Evolutionary conservation across 75 land plant species (phyloP), one percentile per base, ranked within the genome.

Genomic region (Pseudotsuga menziesii): DNA sequence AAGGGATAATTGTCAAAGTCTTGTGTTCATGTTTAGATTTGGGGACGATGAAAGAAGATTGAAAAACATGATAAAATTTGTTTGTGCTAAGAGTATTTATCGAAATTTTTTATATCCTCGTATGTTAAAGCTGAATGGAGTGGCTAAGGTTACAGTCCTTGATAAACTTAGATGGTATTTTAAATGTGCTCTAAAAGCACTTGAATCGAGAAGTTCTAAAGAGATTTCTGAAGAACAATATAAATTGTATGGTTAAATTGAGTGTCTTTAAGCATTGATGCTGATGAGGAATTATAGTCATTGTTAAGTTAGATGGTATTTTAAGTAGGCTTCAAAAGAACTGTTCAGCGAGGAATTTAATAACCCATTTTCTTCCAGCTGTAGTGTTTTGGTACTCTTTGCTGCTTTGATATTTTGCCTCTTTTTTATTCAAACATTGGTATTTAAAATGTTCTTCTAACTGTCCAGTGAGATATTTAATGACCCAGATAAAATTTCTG

Each of bases 161-260:
- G 44, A n/a, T 36, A 67, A 36, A 35, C 36, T 4, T 36, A 16
- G 20, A 69, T 20, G 48, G 12, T 36, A 7, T 19, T 39, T 69
- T 69, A 19, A 41, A 48, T 44, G 41, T 9, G 2, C 41, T 20
- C 35, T 17, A 2, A 41, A 67, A 41, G 16, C 36, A 67, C 82
- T 67, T 92, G 25, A 93, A 93, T 77, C 85, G 93, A 84, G 93
- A 93, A 63, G 76, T 69, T 55, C 78, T 93, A 56, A 91, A 91
- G 72, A 75, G 85, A 12, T 93, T 89, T 78, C 88, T 48, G 89
- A 87, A 61, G 91, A 90, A 26, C 93, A 91, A 22, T 26, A 80
- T 15, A 77, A 80, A 57, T 70, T 91, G 54, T 91, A 91, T 75
- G 82, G 20, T 35, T 79, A 77, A 78, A 36, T 41, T n/a, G n/a